These are phyloP conservation scores for Cyclotella baltica DNA, from an alignment of 108 stramenopile genomes.

Conservation along the genomic window DNA sequence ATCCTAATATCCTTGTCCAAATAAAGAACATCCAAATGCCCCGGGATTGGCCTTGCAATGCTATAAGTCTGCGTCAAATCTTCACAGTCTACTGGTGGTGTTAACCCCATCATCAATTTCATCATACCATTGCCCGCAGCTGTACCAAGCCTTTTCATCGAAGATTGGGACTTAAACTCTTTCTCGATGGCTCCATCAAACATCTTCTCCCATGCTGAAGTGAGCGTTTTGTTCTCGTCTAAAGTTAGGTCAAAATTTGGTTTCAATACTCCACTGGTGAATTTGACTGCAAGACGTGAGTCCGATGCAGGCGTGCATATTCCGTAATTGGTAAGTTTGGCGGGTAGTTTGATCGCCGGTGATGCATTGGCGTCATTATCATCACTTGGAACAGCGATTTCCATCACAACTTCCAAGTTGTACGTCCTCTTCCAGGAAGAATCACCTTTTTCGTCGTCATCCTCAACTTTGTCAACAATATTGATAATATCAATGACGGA, in stretches of 20 bases:
- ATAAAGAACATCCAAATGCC: slow-evolving; percentile 65
- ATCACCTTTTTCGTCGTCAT: slow-evolving; percentile 1
- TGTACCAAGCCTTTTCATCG: slow-evolving; percentile 13
- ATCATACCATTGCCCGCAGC: slow-evolving; percentile 41
- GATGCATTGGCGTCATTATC: slow-evolving; percentile 23
- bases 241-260: slow-evolving; percentile 23
- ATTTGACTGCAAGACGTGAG: slow-evolving; percentile 47
- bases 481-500: slow-evolving; percentile 51
- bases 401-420: slow-evolving; percentile 39
- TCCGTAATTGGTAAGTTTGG: slow-evolving; percentile 45
- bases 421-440: slow-evolving; percentile 26
- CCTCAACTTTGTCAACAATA: slow-evolving; percentile 18
- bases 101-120: slow-evolving; percentile 57
- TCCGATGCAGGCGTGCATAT: slow-evolving; percentile 34
- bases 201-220: slow-evolving; percentile 45
- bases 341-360: slow-evolving; percentile 20
- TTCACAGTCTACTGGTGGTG: slow-evolving; percentile 37
- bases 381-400: slow-evolving; percentile 40
- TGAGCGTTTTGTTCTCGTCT: slow-evolving; percentile 23
- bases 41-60: slow-evolving; percentile 51
- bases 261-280: slow-evolving; percentile 46
- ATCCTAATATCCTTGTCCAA: slow-evolving; percentile 69
- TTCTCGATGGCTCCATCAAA: slow-evolving; percentile 47
- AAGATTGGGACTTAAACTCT: slow-evolving; percentile 41
- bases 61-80: slow-evolving; percentile 38